These are phyloP conservation scores for Coemansia sp. DNA, from an alignment of 192 early-diverging fungal species.

Conservation along the genomic window DNA sequence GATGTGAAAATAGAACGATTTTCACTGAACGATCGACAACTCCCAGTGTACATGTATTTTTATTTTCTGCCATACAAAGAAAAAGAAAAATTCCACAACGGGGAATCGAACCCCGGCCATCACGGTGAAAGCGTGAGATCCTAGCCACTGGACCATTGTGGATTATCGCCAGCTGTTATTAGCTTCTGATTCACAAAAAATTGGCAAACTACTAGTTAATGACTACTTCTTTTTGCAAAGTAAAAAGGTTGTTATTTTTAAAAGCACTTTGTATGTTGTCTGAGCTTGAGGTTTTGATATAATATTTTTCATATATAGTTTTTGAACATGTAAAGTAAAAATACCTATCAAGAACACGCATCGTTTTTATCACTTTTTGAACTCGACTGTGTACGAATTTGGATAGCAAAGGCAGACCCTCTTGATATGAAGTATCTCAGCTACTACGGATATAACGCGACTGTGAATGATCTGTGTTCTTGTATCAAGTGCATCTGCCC, in stretches of 20 bases:
- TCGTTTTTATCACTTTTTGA: not conserved
- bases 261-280: no score
- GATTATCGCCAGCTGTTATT: slow-evolving; percentile 24
- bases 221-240: not conserved
- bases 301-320: no score
- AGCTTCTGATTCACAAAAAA: not conserved
- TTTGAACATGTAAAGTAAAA: no score
- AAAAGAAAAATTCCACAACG: slow-evolving; percentile 61
- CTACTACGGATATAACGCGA: slow-evolving; percentile 7
- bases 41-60: no score
- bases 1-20: not conserved
- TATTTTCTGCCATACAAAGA: not conserved
- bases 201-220: not conserved
- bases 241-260: not conserved
- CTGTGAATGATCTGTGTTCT: slow-evolving; percentile 6
- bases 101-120: slow-evolving; percentile 85
- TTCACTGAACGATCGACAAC: slow-evolving; percentile 1
- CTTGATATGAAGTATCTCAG: not conserved
- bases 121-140: slow-evolving; percentile 85
- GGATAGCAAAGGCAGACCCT: slow-evolving; percentile 19
- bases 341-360: not conserved
- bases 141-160: slow-evolving; percentile 80
- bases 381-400: slow-evolving; percentile 6
- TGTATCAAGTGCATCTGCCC: not conserved
- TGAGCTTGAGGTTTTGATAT: no score